Evolutionary conservation across 192 early-diverging fungal species (phyloP).

Genomic region (Spizellomyces sp.): DNA sequence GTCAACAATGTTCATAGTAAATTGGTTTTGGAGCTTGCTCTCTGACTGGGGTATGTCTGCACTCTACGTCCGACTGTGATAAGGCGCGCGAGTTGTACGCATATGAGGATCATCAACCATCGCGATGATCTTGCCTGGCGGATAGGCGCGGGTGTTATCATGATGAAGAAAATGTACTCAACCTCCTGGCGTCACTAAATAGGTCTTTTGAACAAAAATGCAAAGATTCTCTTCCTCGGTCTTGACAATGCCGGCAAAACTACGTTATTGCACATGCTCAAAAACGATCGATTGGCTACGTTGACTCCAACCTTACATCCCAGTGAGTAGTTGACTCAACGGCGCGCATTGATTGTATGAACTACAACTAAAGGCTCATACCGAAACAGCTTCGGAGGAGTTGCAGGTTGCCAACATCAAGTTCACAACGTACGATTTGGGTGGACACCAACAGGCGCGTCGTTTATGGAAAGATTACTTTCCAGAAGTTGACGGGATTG

Average conservation of each 20-base stretch:
- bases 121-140: neutral
- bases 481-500: conserved; percentile 96
- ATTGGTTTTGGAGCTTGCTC: conserved; percentile 97
- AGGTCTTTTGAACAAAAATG: conserved; percentile 99
- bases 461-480: conserved; percentile 99
- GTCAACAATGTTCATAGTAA: conserved; percentile 86
- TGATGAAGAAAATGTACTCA: neutral
- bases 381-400: conserved; percentile 83
- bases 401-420: conserved; percentile 94
- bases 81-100: neutral
- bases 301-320: conserved; percentile 96
- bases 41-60: conserved; percentile 77
- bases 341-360: neutral
- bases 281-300: conserved; percentile 95
- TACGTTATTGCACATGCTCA: conserved; percentile 98
- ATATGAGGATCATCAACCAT: neutral
- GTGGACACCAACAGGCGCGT: conserved; percentile 95
- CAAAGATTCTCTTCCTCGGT: conserved; percentile 97
- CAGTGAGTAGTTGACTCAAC: conserved; percentile 61
- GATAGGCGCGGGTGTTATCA: neutral
- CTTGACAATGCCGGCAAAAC: conserved; percentile 99
- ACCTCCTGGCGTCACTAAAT: neutral
- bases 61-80: too few relatives aligned
- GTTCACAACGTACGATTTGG: conserved; percentile 98
- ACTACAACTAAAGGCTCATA: neutral